Percentiles rank a stretch among this genome's conserved stretches.
Conservation (phyloP, 129 eudicot species). For the Pittosporum tobira region DNA sequence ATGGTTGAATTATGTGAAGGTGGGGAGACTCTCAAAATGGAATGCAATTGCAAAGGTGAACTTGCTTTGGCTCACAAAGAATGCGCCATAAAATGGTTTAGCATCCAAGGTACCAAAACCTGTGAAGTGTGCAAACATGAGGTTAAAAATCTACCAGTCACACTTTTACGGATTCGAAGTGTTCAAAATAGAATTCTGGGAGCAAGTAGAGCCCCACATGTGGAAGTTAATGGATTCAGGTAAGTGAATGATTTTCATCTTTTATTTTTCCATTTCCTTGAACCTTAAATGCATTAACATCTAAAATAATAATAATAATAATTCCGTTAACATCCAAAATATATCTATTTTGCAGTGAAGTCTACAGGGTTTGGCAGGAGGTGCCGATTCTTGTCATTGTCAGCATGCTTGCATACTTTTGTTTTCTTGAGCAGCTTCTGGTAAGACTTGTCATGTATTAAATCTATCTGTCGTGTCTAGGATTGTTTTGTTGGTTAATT, state of each 20-base stretch:
- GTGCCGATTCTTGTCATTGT: slow-evolving; percentile 78
- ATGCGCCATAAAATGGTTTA: slow-evolving; percentile 91
- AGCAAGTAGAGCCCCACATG: slow-evolving; percentile 21
- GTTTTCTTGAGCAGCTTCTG: slow-evolving; percentile 90
- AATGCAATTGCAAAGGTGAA: slow-evolving; percentile 93
- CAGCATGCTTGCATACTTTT: slow-evolving; percentile 81
- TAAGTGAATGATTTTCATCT: slow-evolving; percentile 20
- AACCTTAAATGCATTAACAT: slow-evolving; percentile 6
- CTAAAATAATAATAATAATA: no score
- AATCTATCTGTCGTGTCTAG: background rate
- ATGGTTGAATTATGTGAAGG: slow-evolving; percentile 87
- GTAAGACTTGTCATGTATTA: slow-evolving; percentile 20
- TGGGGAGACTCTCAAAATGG: slow-evolving; percentile 88
- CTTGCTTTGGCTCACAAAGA: slow-evolving; percentile 89
- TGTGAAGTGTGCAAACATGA: slow-evolving; percentile 92
- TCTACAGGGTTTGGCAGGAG: slow-evolving; percentile 83
- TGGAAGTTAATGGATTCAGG: slow-evolving; percentile 68
- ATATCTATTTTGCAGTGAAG: slow-evolving; percentile 22
- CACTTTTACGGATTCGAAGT: slow-evolving; percentile 67
- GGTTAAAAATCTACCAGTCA: slow-evolving; percentile 74
- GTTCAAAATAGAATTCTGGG: slow-evolving; percentile 24
- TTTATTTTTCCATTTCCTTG: background rate
- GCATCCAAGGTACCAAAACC: slow-evolving; percentile 87
- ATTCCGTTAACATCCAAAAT: no score
- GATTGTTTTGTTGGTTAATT: background rate